phyloP scores from a whole-genome alignment of 108 stramenopile species.

The Nitzschia putrida region DNA sequence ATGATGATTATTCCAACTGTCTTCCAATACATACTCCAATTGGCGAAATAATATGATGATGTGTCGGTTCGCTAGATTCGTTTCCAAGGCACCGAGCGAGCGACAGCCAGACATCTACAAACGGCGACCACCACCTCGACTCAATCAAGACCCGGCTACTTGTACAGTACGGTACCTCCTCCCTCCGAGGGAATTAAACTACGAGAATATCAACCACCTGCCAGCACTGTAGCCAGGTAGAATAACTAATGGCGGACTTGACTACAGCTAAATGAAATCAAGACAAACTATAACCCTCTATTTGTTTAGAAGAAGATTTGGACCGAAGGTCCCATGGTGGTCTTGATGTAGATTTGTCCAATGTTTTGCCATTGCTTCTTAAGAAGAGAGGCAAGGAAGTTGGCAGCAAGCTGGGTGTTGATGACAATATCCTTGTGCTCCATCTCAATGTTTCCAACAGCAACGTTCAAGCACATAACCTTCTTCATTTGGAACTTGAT shows the following conservation, averaged over 20 bases:
- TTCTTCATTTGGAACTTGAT: constrained; percentile 99
- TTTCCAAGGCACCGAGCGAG: no score
- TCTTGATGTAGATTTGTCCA: constrained; percentile 98
- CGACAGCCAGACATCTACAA: no score
- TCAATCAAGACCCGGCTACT: no score
- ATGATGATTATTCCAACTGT: constrained; percentile 4
- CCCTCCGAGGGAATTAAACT: no score
- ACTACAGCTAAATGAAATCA: background rate
- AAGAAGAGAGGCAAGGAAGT: constrained; percentile 97
- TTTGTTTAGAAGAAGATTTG: constrained; percentile 97
- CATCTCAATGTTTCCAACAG: constrained; percentile 95
- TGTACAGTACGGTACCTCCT: no score
- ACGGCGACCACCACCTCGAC: no score
- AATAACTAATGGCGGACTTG: no score
- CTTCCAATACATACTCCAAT: no score
- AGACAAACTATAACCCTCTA: background rate
- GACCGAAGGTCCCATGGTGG: constrained; percentile 97
- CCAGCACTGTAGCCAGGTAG: no score
- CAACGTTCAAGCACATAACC: constrained; percentile 99
- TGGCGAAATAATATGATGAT: no score
- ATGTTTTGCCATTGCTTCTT: constrained; percentile 99
- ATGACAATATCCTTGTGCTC: constrained; percentile 90
- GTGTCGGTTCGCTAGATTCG: no score
- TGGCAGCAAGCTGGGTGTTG: constrained; percentile 97
- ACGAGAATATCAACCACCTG: no score